These are phyloP conservation scores for Ilyonectria mors-panacis DNA, from an alignment of 2,329 filamentous ascomycete genomes.

Conservation along the genomic window DNA sequence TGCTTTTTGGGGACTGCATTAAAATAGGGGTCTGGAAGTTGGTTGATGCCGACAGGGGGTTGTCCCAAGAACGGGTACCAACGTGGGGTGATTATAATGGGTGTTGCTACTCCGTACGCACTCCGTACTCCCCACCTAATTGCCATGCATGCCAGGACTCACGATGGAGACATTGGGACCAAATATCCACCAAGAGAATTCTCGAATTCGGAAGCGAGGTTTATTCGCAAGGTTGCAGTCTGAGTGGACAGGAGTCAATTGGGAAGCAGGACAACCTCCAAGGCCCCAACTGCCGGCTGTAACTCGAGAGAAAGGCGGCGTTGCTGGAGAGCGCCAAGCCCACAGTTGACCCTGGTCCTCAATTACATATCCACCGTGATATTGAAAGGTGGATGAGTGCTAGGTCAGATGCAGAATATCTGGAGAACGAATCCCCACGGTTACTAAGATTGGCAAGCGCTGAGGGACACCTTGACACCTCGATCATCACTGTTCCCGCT, in stretches of 20 bases:
- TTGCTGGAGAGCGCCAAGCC: slow-evolving; percentile 8
- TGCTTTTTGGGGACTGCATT: neutral
- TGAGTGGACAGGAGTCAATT: neutral
- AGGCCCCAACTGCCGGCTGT: neutral
- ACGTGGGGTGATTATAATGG: neutral
- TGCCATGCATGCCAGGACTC: neutral
- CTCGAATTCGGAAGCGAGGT: neutral
- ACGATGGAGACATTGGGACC: neutral
- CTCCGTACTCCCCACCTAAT: neutral
- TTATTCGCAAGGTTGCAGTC: neutral
- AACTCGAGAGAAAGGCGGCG: neutral
- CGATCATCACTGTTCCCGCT: neutral
- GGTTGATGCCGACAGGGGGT: slow-evolving; percentile 14
- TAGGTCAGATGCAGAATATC: neutral
- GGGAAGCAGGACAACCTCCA: neutral
- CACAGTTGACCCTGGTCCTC: slow-evolving; percentile 1
- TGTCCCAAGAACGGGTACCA: neutral
- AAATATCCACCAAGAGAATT: neutral
- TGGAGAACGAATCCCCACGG: neutral
- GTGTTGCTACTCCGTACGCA: neutral
- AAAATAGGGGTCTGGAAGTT: slow-evolving; percentile 2
- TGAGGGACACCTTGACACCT: neutral
- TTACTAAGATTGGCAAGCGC: neutral
- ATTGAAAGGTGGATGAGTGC: slow-evolving; percentile 7
- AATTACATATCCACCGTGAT: slow-evolving; percentile 25